A percentile compares a stretch with the other conserved stretches of the same genome.
Evolutionary conservation across 2,329 filamentous ascomycete genomes (phyloP).

Genomic region (Cercospora nicotianae): DNA sequence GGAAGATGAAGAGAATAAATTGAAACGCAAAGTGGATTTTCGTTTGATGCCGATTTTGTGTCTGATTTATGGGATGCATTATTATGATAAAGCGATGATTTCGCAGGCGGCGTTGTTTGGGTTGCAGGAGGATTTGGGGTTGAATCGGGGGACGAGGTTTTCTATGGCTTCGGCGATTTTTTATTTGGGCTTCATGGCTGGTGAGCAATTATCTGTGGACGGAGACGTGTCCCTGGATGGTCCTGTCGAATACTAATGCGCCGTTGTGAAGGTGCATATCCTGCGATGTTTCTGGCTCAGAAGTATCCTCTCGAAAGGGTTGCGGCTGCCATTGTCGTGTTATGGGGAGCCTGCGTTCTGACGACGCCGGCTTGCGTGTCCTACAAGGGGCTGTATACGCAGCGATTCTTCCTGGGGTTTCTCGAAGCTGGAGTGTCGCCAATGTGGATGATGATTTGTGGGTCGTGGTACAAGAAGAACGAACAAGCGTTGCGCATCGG

Average conservation of each 20-base stretch:
- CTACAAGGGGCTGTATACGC: conserved; percentile 44
- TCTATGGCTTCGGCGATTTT: conserved; percentile 50
- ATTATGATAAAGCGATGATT: conserved; percentile 57
- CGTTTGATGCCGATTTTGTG: conserved; percentile 51
- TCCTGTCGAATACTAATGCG: neutral
- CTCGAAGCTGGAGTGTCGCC: conserved; percentile 51
- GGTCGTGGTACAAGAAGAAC: conserved; percentile 32
- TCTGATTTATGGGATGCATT: conserved; percentile 50
- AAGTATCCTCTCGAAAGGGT: conserved; percentile 51
- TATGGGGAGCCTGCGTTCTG: conserved; percentile 44
- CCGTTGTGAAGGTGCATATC: conserved; percentile 40
- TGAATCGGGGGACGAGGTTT: conserved; percentile 47
- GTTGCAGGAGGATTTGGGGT: conserved; percentile 43
- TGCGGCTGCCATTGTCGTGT: conserved; percentile 40
- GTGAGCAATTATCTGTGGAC: conserved; percentile 24
- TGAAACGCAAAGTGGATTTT: conserved; percentile 47
- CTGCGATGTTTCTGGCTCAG: conserved; percentile 48
- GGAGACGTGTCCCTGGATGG: neutral
- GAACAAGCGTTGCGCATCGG: conserved; percentile 35
- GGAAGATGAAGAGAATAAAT: conserved; percentile 44
- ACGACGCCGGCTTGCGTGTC: conserved; percentile 43
- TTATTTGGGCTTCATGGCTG: conserved; percentile 53
- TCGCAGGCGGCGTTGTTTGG: conserved; percentile 53
- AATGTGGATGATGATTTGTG: conserved; percentile 22
- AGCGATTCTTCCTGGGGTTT: conserved; percentile 58